Evolutionary conservation across 495 filamentous ascomycete genomes (phyloP).

Genomic region (Tetracladium setigerum): DNA sequence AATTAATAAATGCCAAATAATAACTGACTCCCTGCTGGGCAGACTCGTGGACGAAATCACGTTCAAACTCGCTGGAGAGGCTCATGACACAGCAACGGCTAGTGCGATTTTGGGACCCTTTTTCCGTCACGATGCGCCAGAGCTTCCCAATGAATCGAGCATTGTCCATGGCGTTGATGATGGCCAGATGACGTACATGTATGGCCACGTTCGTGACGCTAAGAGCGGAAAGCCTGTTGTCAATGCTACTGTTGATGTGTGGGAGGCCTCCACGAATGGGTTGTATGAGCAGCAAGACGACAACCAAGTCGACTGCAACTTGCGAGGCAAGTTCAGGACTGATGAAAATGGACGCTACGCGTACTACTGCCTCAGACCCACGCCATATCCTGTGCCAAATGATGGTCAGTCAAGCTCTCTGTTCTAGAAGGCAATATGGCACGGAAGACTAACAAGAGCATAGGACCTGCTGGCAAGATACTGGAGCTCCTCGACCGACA

Average conservation of each 20-base stretch:
- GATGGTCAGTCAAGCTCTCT: conserved; percentile 46
- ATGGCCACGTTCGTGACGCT: conserved; percentile 66
- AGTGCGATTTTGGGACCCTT: conserved; percentile 82
- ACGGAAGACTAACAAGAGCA: not conserved
- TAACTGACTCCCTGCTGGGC: not conserved
- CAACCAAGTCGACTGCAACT: conserved; percentile 69
- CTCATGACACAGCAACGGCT: conserved; percentile 61
- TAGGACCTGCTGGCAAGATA: conserved; percentile 57
- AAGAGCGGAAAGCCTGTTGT: conserved; percentile 63
- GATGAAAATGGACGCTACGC: conserved; percentile 69
- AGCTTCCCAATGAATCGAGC: conserved; percentile 63
- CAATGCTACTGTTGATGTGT: conserved; percentile 72
- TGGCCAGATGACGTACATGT: conserved; percentile 60
- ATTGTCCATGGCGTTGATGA: conserved; percentile 58
- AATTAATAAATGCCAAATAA: not conserved
- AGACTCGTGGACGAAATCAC: conserved; percentile 78
- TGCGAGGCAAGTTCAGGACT: conserved; percentile 74
- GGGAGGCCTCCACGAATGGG: conserved; percentile 79
- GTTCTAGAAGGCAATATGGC: conserved; percentile 1
- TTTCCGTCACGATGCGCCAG: conserved; percentile 78
- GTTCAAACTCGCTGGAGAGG: conserved; percentile 69
- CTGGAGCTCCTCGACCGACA: conserved; percentile 68
- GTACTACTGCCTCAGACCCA: conserved; percentile 80
- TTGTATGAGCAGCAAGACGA: conserved; percentile 89
- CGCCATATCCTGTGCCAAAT: conserved; percentile 69